Base-by-base conservation (phyloP, 1,284 basidiomycete genomes). In the Cystobasidium pallidum region DNA sequence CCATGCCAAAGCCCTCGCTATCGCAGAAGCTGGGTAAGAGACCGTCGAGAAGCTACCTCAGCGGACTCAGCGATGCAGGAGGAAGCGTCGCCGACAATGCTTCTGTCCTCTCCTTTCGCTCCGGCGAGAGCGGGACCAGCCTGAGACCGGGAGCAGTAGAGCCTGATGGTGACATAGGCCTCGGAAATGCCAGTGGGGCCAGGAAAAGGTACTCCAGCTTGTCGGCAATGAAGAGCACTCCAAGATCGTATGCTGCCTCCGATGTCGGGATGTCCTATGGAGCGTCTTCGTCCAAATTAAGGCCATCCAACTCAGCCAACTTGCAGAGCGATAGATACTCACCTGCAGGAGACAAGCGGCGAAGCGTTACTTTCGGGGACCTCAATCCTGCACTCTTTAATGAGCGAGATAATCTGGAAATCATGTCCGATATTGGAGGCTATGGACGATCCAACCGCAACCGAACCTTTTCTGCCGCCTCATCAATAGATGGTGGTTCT, bases 1-100 rank as follows among this genome's bases (percentile, higher is more conserved):
- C 32, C 11, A 71, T 71, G 68, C 59, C 61, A 7, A 59, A 43
- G 47, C 67, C 67, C 15, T 71, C 68, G 15, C 52, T 71, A 32
- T 30, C 47, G 19, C 59, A 71, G 49, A 57, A 58, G 59, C 61
- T 71, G 28, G 49, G 41, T 47, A 71, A 71, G 45, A 52, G 41
- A 32, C 68, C 68, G 3, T 71, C 68, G 34, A 63, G 68, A 36
- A 71, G 68, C 68, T 71, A 71, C 61, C 68, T 71, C 68, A 59
- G 49, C 21, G 55, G 55, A 8, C 49, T 57, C 59, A 45, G 36
- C 19, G 68, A 64, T 43, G 61, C 58, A 36, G 68, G 61, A 21
- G 54, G 41, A 41, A 43, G 52, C 28, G 45, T 26, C 36, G 61
- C 63, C 30, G 67, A 66, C 47, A 51, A 43, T 41, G 47, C 36